Evolutionary conservation across 805 yeast genomes (phyloP).

Genomic region (Kuraishia ogatae): DNA sequence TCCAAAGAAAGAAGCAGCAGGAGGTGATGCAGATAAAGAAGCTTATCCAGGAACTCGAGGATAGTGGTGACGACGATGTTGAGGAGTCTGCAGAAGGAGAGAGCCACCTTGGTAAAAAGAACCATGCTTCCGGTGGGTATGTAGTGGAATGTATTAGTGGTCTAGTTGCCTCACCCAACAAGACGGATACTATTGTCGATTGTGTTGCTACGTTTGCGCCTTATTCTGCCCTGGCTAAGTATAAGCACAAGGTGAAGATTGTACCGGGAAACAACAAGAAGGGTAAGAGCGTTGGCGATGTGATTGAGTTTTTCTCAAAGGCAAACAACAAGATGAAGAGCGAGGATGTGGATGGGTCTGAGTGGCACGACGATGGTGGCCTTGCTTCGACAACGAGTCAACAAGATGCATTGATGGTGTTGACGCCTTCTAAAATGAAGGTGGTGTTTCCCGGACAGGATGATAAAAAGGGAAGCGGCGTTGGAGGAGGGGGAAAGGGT

Average conservation of each 20-base stretch:
- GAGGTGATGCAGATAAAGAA: slow-evolving; percentile 21
- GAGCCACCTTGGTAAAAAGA: background rate
- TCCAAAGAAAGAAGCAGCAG: slow-evolving; percentile 16
- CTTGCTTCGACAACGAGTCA: slow-evolving; percentile 48
- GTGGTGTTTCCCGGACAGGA: slow-evolving; percentile 45
- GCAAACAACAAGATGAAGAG: slow-evolving; percentile 15
- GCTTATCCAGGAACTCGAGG: slow-evolving; percentile 20
- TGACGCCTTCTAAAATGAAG: slow-evolving; percentile 69
- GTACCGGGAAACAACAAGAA: slow-evolving; percentile 78
- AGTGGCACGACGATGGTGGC: slow-evolving; percentile 67
- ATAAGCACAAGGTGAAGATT: slow-evolving; percentile 74
- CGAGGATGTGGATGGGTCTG: slow-evolving; percentile 20
- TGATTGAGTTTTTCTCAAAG: slow-evolving; percentile 46
- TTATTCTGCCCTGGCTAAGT: slow-evolving; percentile 70
- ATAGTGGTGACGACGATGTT: slow-evolving; percentile 8
- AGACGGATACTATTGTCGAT: slow-evolving; percentile 45
- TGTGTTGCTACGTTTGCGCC: slow-evolving; percentile 90
- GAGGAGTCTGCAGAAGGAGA: slow-evolving; percentile 1
- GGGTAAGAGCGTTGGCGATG: slow-evolving; percentile 76
- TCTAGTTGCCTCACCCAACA: slow-evolving; percentile 33
- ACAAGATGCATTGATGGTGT: slow-evolving; percentile 54
- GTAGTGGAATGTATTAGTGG: slow-evolving; percentile 5
- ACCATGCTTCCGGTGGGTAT: background rate
- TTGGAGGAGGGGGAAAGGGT: slow-evolving; percentile 14
- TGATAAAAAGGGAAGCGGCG: slow-evolving; percentile 7